A percentile compares a stretch with the other conserved stretches of the same genome.
Evolutionary conservation across 345 rosid genomes (phyloP).

Genomic region (Zanthoxylum bungeanum): DNA sequence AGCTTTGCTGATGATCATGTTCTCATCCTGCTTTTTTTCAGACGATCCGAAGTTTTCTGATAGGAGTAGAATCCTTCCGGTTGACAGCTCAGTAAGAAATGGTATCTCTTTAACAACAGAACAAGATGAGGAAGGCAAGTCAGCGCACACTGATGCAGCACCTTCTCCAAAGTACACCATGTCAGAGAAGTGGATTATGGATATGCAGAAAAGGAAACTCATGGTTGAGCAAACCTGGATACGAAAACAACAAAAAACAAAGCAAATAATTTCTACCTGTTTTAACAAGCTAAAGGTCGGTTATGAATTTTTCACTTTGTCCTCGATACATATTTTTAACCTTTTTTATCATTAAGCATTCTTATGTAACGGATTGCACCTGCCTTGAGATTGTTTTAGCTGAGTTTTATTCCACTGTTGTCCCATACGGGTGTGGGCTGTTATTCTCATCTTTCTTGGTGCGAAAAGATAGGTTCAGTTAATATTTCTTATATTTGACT

Average conservation of each 20-base stretch:
- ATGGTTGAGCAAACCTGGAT: constrained; percentile 54
- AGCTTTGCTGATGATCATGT: constrained; percentile 8
- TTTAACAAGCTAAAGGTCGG: constrained; percentile 73
- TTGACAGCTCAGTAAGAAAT: constrained; percentile 25
- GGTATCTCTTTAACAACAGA: constrained; percentile 33
- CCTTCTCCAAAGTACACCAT: constrained; percentile 67
- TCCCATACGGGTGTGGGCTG: background rate
- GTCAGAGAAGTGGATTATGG: constrained; percentile 83
- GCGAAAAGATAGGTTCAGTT: background rate
- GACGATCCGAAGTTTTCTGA: constrained; percentile 24
- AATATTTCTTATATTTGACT: background rate
- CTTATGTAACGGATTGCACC: background rate
- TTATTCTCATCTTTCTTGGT: background rate
- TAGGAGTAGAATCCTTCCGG: constrained; percentile 11
- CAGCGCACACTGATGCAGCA: constrained; percentile 31
- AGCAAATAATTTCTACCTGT: constrained; percentile 51
- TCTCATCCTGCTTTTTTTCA: constrained; percentile 4
- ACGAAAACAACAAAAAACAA: constrained; percentile 62
- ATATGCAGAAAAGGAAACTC: constrained; percentile 58
- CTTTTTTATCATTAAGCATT: constrained; percentile 9
- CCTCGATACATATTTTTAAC: constrained; percentile 12
- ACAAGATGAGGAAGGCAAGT: constrained; percentile 54
- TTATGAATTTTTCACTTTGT: constrained; percentile 10
- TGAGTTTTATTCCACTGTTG: background rate
- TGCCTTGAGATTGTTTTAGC: background rate